These are phyloP conservation scores for Chrysoporthe puriensis DNA, from an alignment of 2,329 filamentous ascomycete genomes.

Conservation along the genomic window DNA sequence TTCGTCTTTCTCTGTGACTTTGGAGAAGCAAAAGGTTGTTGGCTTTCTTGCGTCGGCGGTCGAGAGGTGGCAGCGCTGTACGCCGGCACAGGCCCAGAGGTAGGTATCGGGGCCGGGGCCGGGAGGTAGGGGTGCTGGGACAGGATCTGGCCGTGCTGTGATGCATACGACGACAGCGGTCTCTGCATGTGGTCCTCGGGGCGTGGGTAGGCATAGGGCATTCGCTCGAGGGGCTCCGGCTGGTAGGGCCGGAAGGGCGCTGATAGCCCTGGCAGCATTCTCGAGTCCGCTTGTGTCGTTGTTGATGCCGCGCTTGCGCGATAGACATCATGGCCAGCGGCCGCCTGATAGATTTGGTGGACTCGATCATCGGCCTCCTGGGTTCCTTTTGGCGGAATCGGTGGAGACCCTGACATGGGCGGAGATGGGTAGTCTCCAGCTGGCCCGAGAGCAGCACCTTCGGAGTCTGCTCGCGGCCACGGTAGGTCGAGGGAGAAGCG, in stretches of 20 bases:
- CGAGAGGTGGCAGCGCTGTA: conserved; percentile 39
- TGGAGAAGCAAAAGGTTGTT: conserved; percentile 54
- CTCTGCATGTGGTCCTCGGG: conserved; percentile 42
- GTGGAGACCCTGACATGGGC: conserved; percentile 74
- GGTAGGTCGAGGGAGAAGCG: conserved; percentile 59
- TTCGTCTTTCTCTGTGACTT: conserved; percentile 72
- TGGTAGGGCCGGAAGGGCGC: conserved; percentile 44
- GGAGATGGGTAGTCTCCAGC: conserved; percentile 70
- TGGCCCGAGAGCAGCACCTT: conserved; percentile 57
- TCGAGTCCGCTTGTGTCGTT: conserved; percentile 43
- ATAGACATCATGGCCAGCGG: conserved; percentile 55
- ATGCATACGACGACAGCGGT: conserved; percentile 39
- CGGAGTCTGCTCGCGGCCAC: conserved; percentile 59
- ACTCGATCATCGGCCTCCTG: conserved; percentile 60
- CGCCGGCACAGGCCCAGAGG: conserved; percentile 41
- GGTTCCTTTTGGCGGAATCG: conserved; percentile 60
- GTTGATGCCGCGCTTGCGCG: conserved; percentile 39
- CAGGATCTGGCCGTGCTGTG: conserved; percentile 38
- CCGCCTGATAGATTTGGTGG: conserved; percentile 51
- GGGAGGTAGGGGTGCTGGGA: conserved; percentile 38
- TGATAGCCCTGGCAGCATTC: conserved; percentile 36
- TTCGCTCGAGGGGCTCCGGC: conserved; percentile 44
- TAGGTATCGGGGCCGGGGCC: conserved; percentile 33
- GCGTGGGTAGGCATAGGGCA: conserved; percentile 45
- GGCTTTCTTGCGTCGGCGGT: conserved; percentile 47